These are phyloP conservation scores for Cladophialophora chaetospira DNA, from an alignment of 2,329 filamentous ascomycete genomes.

Conservation along the genomic window DNA sequence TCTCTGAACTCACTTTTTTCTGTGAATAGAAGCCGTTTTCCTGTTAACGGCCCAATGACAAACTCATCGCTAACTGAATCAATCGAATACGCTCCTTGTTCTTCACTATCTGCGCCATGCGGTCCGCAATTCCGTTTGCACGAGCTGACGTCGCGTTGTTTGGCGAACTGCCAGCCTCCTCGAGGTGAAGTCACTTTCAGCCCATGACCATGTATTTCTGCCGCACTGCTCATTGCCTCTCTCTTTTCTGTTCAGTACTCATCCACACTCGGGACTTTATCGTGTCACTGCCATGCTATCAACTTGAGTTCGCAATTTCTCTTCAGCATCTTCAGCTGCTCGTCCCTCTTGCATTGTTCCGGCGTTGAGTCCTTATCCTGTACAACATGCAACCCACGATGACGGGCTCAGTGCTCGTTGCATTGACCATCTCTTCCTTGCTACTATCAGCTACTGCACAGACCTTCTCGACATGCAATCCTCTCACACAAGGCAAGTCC, in stretches of 20 bases:
- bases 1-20: constrained; percentile 6
- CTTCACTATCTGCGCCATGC: background rate
- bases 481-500: constrained; percentile 42
- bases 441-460: constrained; percentile 40
- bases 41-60: constrained; percentile 1
- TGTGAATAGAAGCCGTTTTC: constrained; percentile 14
- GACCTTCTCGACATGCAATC: constrained; percentile 49
- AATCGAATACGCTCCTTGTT: constrained; percentile 2
- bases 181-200: constrained; percentile 2
- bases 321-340: constrained; percentile 9
- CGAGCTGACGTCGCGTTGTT: constrained; percentile 20
- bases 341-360: constrained; percentile 25
- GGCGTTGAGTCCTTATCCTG: constrained; percentile 20
- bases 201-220: constrained; percentile 9
- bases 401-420: constrained; percentile 18
- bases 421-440: constrained; percentile 21
- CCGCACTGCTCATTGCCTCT: background rate
- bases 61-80: background rate
- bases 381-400: constrained; percentile 24
- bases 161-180: constrained; percentile 18
- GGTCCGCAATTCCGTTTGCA: background rate
- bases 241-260: constrained; percentile 4
- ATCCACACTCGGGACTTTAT: background rate
- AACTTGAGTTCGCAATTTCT: constrained; percentile 6
- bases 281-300: constrained; percentile 14